These are phyloP conservation scores for Elsinoe arachidis DNA, from an alignment of 2,329 filamentous ascomycete genomes.

Conservation along the genomic window DNA sequence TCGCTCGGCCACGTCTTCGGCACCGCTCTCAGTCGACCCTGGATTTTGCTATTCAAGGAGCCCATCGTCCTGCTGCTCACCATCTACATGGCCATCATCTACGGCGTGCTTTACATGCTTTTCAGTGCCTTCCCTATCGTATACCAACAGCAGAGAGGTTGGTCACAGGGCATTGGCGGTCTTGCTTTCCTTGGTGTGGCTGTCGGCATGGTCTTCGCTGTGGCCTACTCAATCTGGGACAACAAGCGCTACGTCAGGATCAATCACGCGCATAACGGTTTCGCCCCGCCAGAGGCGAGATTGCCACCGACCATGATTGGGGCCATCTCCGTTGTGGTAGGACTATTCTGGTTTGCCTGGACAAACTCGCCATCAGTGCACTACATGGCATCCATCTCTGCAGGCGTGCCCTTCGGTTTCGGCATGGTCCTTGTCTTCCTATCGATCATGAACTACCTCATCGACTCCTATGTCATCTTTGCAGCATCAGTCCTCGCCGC, in stretches of 20 bases:
- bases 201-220: conserved; percentile 55
- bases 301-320: conserved; percentile 56
- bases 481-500: conserved; percentile 68
- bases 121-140: conserved; percentile 49
- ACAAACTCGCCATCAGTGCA: conserved; percentile 50
- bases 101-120: conserved; percentile 42
- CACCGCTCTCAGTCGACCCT: conserved; percentile 54
- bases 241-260: conserved; percentile 47
- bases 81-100: conserved; percentile 57
- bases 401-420: conserved; percentile 47
- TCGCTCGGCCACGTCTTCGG: conserved; percentile 39
- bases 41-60: conserved; percentile 60
- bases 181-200: conserved; percentile 61
- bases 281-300: conserved; percentile 58
- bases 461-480: conserved; percentile 62
- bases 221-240: conserved; percentile 44
- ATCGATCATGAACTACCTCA: conserved; percentile 56
- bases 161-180: conserved; percentile 51
- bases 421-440: conserved; percentile 60
- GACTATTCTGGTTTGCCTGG: conserved; percentile 63
- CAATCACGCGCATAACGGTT: conserved; percentile 40
- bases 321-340: conserved; percentile 52
- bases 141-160: conserved; percentile 52
- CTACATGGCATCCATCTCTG: conserved; percentile 46
- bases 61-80: conserved; percentile 58